Base-by-base conservation (phyloP, 352 stramenopile genomes). In the Globisporangium apiculatum region DNA sequence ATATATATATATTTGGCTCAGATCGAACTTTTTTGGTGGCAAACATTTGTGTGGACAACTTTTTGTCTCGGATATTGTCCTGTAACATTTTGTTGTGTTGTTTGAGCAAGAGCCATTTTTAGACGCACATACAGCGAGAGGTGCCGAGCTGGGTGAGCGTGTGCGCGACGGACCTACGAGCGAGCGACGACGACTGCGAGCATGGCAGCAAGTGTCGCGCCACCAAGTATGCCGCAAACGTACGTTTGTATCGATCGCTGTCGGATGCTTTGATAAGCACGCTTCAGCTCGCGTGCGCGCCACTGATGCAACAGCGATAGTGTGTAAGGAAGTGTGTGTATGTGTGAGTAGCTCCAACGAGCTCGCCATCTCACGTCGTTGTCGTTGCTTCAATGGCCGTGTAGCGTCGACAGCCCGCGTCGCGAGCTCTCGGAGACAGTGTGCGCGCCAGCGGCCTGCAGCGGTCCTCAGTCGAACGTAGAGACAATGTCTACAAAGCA, bases 181-280 rank as follows among this genome's bases (percentile, higher is more conserved):
- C 24, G 24, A 31, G 24, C 24, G 24, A 50, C 48, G 47, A 50
- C 48, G 47, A 46, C n/a, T 43, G 53, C 15, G 14, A 48, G 35
- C 31, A 76, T 73, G 66, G 66, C 69, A 18, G 66, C 69, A 53
- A 73, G 62, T 47, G 50, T 73, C 31, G 60, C 54, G 50, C 65
- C 54, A 51, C 48, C 61, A 35, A 55, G 55, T 52, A 51, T 73
- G 43, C 63, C 62, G 17, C 57, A 57, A 55, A 57, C 57, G 53
- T 62, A 54, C 56, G 24, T 31, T 3, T 31, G 24, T 31, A 31
- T 31, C 24, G 24, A 31, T 31, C 24, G 24, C 24, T 31, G 24
- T 31, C 24, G 24, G 24, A 31, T 31, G 24, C 1, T 31, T 31
- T 31, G 24, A 31, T 31, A 31, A 31, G 24, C 24, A 31, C 24